These are phyloP conservation scores for Penicillium sp. DNA, from an alignment of 2,329 filamentous ascomycete species.

Conservation along the genomic window DNA sequence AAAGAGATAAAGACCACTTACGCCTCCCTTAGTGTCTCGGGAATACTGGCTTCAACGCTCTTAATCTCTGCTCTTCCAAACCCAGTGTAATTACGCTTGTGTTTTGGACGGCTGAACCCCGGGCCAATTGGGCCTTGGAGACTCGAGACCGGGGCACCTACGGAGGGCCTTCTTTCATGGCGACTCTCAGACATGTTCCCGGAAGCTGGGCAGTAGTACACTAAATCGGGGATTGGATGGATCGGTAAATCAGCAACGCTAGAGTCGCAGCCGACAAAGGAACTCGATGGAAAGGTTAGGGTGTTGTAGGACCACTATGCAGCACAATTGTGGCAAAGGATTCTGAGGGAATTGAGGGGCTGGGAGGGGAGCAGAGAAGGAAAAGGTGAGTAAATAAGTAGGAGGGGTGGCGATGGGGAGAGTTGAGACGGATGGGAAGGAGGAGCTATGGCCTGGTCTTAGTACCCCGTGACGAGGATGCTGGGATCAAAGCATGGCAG, in stretches of 20 bases:
- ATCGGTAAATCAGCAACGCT: not conserved
- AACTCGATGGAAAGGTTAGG: slow-evolving; percentile 2
- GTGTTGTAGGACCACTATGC: not conserved
- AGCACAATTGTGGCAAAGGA: not conserved
- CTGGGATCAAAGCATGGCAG: slow-evolving; percentile 24
- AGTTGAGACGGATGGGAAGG: not conserved
- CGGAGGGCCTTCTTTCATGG: slow-evolving; percentile 81
- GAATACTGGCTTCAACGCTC: slow-evolving; percentile 86
- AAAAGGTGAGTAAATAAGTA: not conserved
- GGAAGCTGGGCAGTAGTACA: not conserved
- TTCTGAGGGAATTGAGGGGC: not conserved
- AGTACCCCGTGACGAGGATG: slow-evolving; percentile 21
- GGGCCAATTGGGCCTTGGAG: slow-evolving; percentile 86
- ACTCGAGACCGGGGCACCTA: slow-evolving; percentile 81
- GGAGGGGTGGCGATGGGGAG: slow-evolving; percentile 6
- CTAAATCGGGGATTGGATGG: not conserved
- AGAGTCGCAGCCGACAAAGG: slow-evolving; percentile 8
- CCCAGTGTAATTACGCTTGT: slow-evolving; percentile 95
- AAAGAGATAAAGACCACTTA: slow-evolving; percentile 57
- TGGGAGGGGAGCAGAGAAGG: not conserved
- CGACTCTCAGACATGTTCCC: slow-evolving; percentile 32
- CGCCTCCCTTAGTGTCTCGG: slow-evolving; percentile 82
- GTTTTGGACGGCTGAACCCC: slow-evolving; percentile 87
- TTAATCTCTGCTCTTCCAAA: slow-evolving; percentile 93
- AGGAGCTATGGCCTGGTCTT: slow-evolving; percentile 16